phyloP scores from a whole-genome alignment of 1,284 basidiomycete genomes.

The Cutaneotrichosporon spelunceum region DNA sequence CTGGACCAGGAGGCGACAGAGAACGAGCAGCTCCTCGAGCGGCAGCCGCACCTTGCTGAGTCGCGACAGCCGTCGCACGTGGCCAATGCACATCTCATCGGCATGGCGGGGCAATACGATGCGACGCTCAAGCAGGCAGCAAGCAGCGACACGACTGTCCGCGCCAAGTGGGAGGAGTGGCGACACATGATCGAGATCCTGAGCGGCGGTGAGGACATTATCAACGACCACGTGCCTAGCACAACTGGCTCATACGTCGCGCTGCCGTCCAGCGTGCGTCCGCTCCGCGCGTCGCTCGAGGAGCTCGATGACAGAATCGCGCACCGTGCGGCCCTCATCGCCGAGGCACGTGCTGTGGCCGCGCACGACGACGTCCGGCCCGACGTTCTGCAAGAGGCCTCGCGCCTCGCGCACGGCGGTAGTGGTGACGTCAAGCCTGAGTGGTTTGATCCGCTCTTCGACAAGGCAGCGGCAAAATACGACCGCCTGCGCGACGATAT shows the following conservation, averaged over 20 bases:
- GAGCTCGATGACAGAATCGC: slow-evolving; percentile 70
- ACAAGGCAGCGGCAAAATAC: slow-evolving; percentile 76
- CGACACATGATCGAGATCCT: slow-evolving; percentile 68
- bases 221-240: slow-evolving; percentile 58
- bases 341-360: slow-evolving; percentile 64
- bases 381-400: slow-evolving; percentile 66
- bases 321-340: slow-evolving; percentile 62
- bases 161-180: slow-evolving; percentile 83
- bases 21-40: slow-evolving; percentile 62
- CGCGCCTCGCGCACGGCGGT: slow-evolving; percentile 54
- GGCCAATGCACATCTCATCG: slow-evolving; percentile 70
- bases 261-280: slow-evolving; percentile 57
- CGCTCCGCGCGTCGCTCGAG: slow-evolving; percentile 73
- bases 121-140: slow-evolving; percentile 68
- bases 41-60: slow-evolving; percentile 51
- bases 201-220: slow-evolving; percentile 68
- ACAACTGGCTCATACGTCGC: slow-evolving; percentile 33
- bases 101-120: slow-evolving; percentile 68
- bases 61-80: slow-evolving; percentile 66
- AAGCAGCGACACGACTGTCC: slow-evolving; percentile 70
- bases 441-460: slow-evolving; percentile 79
- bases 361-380: slow-evolving; percentile 72
- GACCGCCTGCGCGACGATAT: slow-evolving; percentile 68
- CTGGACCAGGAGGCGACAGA: slow-evolving; percentile 85
- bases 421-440: slow-evolving; percentile 72